phyloP scores from a whole-genome alignment of 805 yeast genomes.

The Kluyveromyces dobzhanskii region DNA sequence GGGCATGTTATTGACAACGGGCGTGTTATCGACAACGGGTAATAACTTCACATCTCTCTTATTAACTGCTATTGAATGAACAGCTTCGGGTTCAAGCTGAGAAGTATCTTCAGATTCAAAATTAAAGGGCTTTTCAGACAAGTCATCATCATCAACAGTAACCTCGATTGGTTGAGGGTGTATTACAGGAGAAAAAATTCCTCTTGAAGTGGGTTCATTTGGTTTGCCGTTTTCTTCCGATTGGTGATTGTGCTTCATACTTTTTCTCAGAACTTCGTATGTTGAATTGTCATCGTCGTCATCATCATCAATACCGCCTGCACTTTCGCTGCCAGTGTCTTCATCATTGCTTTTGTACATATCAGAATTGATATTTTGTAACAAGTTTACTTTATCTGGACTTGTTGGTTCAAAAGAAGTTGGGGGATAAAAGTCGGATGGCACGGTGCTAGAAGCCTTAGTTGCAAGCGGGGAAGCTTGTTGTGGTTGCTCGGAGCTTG shows the following conservation, averaged over 20 bases:
- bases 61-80: neutral
- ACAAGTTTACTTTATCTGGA: constrained; percentile 1
- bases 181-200: neutral
- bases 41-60: neutral
- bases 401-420: neutral
- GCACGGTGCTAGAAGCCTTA: neutral
- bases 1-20: too few relatives aligned
- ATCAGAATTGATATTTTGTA: neutral
- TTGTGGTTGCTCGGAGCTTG: neutral
- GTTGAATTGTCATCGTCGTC: constrained; percentile 16
- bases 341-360: neutral
- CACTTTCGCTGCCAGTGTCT: neutral
- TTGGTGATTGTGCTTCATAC: constrained; percentile 5
- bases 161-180: constrained; percentile 1
- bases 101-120: constrained; percentile 1
- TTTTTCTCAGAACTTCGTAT: constrained; percentile 16
- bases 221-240: constrained; percentile 3
- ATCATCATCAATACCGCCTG: constrained; percentile 10
- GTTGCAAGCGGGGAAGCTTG: neutral
- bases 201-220: neutral
- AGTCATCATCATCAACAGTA: neutral
- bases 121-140: constrained; percentile 2
- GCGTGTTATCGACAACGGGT: too few relatives aligned
- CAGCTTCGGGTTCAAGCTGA: neutral
- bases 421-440: neutral